Evolutionary conservation across 2,329 filamentous ascomycete genomes (phyloP).

Genomic region (Aspergillus proliferans): DNA sequence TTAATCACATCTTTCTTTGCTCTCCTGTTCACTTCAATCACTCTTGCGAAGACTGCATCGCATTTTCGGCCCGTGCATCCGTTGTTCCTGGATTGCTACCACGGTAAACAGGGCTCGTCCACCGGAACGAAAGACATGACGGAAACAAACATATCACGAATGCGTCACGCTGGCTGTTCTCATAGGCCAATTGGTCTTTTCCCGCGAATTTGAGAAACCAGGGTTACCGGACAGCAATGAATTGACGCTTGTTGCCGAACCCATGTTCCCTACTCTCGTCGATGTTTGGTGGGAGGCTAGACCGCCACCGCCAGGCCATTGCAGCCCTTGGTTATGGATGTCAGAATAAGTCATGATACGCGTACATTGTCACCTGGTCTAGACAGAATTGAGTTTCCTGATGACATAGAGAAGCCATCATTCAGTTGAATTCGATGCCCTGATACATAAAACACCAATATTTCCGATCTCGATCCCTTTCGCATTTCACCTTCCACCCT

Average conservation of each 20-base stretch:
- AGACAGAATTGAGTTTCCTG: background rate
- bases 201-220: too few species aligned
- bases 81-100: background rate
- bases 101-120: background rate
- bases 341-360: background rate
- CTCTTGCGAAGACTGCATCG: background rate
- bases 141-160: background rate
- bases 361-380: background rate
- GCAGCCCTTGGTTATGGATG: background rate
- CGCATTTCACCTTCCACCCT: background rate
- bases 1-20: background rate
- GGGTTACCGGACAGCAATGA: too few species aligned
- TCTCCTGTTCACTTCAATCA: background rate
- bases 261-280: too few species aligned
- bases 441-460: constrained; percentile 2
- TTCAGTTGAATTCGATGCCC: background rate
- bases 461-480: background rate
- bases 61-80: background rate
- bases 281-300: too few species aligned
- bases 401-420: constrained; percentile 7
- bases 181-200: too few species aligned
- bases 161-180: background rate
- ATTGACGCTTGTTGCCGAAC: too few species aligned
- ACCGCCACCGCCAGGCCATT: too few species aligned
- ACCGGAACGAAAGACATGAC: background rate